Conservation (phyloP, 2,329 filamentous ascomycete genomes). For the Trichoderma koningiopsis region DNA sequence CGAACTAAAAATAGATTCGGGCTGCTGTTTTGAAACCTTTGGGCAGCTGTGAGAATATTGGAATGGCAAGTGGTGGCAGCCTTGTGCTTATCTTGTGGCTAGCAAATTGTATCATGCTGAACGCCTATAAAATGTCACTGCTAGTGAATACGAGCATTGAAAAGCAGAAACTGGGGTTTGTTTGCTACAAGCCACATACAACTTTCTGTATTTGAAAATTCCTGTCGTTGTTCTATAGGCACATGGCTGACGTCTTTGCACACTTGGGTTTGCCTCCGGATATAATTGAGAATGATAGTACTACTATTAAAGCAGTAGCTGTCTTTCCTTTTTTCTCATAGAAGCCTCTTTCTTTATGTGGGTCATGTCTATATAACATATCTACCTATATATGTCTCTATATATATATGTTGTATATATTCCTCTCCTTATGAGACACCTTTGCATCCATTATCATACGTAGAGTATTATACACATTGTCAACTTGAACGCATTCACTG, state of each 20-base stretch:
- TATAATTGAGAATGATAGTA: neutral
- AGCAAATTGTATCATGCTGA: neutral
- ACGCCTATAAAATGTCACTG: neutral
- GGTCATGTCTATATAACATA: neutral
- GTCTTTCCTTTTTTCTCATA: neutral
- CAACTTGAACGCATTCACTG: neutral
- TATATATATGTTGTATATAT: too few relatives aligned
- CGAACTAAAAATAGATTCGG: neutral
- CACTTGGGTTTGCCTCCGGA: neutral
- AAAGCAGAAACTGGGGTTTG: neutral
- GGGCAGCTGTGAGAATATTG: neutral
- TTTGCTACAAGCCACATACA: neutral
- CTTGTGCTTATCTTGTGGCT: neutral
- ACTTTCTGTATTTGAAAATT: neutral
- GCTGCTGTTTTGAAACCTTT: neutral
- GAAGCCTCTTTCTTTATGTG: neutral
- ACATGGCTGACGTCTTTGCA: neutral
- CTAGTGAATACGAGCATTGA: neutral
- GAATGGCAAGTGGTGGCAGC: neutral
- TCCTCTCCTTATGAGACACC: too few relatives aligned
- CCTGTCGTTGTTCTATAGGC: neutral
- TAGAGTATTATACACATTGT: neutral
- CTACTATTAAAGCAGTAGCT: too few relatives aligned
- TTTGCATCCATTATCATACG: neutral
- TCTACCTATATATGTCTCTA: too few relatives aligned